phyloP scores from a whole-genome alignment of 2,329 filamentous ascomycete species.

The Penicillium oxalicum region DNA sequence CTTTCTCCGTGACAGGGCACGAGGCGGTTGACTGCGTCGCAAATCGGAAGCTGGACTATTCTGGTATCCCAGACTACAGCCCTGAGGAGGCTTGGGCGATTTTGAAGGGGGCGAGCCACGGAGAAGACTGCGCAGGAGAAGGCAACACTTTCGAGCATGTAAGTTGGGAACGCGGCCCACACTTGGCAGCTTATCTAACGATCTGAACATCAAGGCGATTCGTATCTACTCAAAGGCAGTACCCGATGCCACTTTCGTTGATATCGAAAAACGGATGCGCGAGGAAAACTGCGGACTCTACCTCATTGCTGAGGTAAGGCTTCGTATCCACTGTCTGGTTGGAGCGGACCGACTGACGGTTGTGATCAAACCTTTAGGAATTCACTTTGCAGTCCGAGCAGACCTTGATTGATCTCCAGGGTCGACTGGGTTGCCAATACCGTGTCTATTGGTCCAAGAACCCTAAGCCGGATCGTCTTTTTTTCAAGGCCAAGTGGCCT shows the following conservation, averaged over 20 bases:
- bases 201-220: constrained; percentile 32
- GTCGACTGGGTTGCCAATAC: constrained; percentile 47
- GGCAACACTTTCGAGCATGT: constrained; percentile 48
- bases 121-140: constrained; percentile 15
- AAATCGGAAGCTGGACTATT: constrained; percentile 41
- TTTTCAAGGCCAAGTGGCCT: constrained; percentile 47
- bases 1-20: constrained; percentile 33
- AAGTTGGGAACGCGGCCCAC: neutral
- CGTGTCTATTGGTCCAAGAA: constrained; percentile 46
- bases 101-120: constrained; percentile 45
- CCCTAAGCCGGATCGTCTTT: constrained; percentile 42
- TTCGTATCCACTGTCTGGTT: neutral
- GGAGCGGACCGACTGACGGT: neutral
- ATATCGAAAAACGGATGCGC: constrained; percentile 49
- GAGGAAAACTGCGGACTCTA: constrained; percentile 43
- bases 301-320: constrained; percentile 47
- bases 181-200: constrained; percentile 6
- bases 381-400: constrained; percentile 15
- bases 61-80: constrained; percentile 42
- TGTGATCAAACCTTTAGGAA: constrained; percentile 26
- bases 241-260: constrained; percentile 41
- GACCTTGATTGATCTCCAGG: constrained; percentile 49
- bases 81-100: constrained; percentile 47
- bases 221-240: constrained; percentile 48
- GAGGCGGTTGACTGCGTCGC: constrained; percentile 41